Conservation (phyloP, 768 basidiomycete genomes). For the Chalciporus piperatus region DNA sequence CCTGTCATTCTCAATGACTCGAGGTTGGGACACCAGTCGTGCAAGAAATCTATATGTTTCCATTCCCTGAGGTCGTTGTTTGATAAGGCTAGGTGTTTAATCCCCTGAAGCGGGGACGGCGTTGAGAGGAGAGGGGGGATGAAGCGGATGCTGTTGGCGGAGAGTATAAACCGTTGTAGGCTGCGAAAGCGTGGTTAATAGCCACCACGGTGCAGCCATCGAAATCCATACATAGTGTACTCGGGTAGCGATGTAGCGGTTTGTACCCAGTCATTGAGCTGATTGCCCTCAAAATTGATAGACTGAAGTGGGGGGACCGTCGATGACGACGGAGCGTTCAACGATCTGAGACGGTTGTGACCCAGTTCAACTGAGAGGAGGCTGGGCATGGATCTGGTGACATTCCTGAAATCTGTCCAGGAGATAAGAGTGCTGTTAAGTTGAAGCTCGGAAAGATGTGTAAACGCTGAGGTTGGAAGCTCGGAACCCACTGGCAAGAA, state of each 20-base stretch:
- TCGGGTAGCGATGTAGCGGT: conserved; percentile 42
- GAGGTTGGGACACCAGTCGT: conserved; percentile 66
- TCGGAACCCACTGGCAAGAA: conserved; percentile 41
- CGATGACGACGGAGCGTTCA: conserved; percentile 21
- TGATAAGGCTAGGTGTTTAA: conserved; percentile 64
- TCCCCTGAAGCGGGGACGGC: conserved; percentile 27
- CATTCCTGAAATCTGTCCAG: conserved; percentile 64
- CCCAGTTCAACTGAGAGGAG: conserved; percentile 64
- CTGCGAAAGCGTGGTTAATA: conserved; percentile 30
- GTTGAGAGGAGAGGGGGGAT: conserved; percentile 38
- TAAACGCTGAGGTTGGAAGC: conserved; percentile 43
- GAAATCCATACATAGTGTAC: conserved; percentile 42
- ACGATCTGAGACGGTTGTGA: conserved; percentile 53
- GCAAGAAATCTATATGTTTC: conserved; percentile 62
- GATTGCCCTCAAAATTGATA: conserved; percentile 73
- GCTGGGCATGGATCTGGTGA: conserved; percentile 51
- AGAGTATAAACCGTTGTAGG: conserved; percentile 61
- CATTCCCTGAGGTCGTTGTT: conserved; percentile 57
- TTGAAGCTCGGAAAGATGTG: conserved; percentile 59
- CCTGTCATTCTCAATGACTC: conserved; percentile 57
- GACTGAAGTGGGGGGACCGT: conserved; percentile 36
- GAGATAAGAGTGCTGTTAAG: conserved; percentile 69
- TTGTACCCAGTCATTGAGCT: conserved; percentile 53
- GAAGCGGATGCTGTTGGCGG: conserved; percentile 53
- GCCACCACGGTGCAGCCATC: not conserved